These are phyloP conservation scores for Bipolaris cookei DNA, from an alignment of 2,329 filamentous ascomycete species.

Conservation along the genomic window DNA sequence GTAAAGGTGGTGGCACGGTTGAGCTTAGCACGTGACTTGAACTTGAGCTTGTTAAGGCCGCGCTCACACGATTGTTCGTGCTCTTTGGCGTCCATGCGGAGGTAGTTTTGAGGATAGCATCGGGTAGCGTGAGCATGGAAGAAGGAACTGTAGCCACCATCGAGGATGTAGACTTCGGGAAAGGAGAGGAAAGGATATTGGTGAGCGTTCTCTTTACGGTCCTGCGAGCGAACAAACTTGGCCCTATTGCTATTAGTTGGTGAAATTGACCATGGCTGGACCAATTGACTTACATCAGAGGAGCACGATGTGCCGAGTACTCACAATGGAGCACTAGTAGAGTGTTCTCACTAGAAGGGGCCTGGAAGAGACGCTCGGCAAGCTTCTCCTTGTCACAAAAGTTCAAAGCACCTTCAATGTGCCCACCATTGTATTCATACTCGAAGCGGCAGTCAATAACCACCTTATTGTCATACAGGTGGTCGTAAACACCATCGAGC, in stretches of 20 bases:
- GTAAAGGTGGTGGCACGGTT: constrained; percentile 92
- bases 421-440: constrained; percentile 96
- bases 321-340: constrained; percentile 96
- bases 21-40: constrained; percentile 76
- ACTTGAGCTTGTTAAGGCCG: constrained; percentile 88
- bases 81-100: constrained; percentile 93
- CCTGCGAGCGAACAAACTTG: constrained; percentile 86
- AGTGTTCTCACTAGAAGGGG: constrained; percentile 70
- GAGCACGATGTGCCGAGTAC: constrained; percentile 95
- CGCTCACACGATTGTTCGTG: constrained; percentile 93
- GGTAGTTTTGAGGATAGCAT: constrained; percentile 93
- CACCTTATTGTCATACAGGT: constrained; percentile 78
- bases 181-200: constrained; percentile 90
- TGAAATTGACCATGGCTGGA: background rate
- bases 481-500: constrained; percentile 81
- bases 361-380: constrained; percentile 74
- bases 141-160: constrained; percentile 95
- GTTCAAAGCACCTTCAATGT: constrained; percentile 92
- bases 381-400: constrained; percentile 95
- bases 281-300: constrained; percentile 71
- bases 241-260: constrained; percentile 59
- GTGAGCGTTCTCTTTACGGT: constrained; percentile 84
- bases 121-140: constrained; percentile 78
- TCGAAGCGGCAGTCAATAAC: constrained; percentile 97
- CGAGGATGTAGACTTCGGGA: constrained; percentile 94